A percentile compares a stretch with the other conserved stretches of the same genome.
Conservation (phyloP, 495 filamentous ascomycete species). For the Trichoderma erinaceum region DNA sequence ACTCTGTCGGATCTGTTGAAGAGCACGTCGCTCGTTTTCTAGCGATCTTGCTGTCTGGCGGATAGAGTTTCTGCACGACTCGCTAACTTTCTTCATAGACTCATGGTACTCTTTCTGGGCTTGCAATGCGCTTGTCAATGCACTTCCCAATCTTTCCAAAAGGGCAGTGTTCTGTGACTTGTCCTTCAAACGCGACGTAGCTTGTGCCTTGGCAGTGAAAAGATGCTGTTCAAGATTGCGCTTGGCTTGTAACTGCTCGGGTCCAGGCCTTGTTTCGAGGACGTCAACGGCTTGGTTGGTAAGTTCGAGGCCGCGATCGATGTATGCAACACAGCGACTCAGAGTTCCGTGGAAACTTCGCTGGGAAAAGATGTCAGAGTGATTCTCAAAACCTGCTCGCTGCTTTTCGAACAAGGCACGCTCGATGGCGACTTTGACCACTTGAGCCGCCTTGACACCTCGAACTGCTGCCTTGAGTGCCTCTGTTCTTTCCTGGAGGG, state of each 20-base stretch:
- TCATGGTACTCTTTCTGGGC: neutral
- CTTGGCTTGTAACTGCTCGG: neutral
- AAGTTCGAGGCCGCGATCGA: neutral
- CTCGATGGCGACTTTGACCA: neutral
- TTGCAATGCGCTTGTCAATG: neutral
- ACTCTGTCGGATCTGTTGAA: constrained; percentile 7
- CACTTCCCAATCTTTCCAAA: neutral
- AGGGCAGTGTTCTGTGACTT: neutral
- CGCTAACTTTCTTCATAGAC: neutral
- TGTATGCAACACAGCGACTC: neutral
- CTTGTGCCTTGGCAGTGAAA: neutral
- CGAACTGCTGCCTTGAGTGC: constrained; percentile 6
- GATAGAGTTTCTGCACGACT: neutral
- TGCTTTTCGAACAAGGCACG: neutral
- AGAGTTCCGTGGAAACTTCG: neutral
- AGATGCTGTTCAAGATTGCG: neutral
- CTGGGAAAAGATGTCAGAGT: neutral
- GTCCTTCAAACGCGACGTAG: neutral
- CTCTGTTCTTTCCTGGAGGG: neutral
- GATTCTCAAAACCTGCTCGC: neutral
- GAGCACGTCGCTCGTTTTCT: neutral
- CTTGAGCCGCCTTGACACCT: neutral
- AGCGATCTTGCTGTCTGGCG: neutral
- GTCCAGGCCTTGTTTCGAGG: neutral
- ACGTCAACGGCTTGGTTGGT: neutral